Conservation (phyloP, 176 grass and related monocot genomes). For the Oryza meyeriana region DNA sequence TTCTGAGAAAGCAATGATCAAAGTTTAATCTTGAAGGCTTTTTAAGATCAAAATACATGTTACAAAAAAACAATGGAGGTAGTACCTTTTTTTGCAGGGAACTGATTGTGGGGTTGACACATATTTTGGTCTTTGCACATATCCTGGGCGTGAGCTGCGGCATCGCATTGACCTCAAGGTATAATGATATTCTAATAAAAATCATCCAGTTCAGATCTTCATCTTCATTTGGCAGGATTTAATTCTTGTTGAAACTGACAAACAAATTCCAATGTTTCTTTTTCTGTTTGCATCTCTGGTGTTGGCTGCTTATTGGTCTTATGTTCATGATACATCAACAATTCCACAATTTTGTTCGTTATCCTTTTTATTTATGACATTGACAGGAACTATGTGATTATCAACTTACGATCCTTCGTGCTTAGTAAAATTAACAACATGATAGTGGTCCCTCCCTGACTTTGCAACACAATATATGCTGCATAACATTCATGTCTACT, state of each 20-base stretch:
- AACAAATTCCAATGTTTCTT: not conserved
- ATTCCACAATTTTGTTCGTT: not conserved
- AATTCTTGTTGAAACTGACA: not conserved
- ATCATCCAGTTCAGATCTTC: not conserved
- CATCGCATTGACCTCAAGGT: conserved; percentile 93
- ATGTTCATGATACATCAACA: not conserved
- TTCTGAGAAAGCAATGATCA: no score
- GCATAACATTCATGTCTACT: not conserved
- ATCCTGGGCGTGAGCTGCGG: conserved; percentile 70
- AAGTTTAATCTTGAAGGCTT: not conserved
- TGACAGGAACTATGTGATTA: not conserved
- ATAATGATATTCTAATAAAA: conserved; percentile 8
- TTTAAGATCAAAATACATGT: not conserved
- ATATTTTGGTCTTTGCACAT: conserved; percentile 97
- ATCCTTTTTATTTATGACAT: not conserved
- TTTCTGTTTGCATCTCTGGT: not conserved
- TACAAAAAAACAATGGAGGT: not conserved
- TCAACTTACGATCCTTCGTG: not conserved
- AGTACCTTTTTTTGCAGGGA: conserved; percentile 45
- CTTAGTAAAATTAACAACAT: not conserved
- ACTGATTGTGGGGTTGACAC: conserved; percentile 87
- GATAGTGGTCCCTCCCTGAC: not conserved
- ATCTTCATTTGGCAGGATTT: not conserved
- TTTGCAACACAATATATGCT: not conserved
- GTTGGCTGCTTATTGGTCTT: not conserved